A percentile compares a stretch with the other conserved stretches of the same genome.
phyloP scores from a whole-genome alignment of 352 stramenopile species.

The Globisporangium radiosum region DNA sequence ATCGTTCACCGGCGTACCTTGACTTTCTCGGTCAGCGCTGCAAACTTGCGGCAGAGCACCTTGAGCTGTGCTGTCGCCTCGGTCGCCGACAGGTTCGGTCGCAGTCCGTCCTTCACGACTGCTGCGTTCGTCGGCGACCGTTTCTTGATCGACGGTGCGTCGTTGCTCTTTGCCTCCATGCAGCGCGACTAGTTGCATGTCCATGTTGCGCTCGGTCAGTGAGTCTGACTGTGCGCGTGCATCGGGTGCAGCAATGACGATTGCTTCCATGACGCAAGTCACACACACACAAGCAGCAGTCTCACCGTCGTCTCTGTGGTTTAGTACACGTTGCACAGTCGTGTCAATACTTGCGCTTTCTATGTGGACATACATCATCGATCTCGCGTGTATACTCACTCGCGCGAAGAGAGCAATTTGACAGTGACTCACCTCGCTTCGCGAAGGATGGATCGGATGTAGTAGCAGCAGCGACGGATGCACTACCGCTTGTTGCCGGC shows the following conservation, averaged over 20 bases:
- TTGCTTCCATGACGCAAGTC: too few relatives aligned
- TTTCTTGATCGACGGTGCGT: conserved; percentile 20
- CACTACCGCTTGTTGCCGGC: not conserved
- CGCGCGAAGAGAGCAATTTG: too few relatives aligned
- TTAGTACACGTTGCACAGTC: too few relatives aligned
- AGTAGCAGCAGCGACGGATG: not conserved
- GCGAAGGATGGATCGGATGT: not conserved
- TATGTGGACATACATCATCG: too few relatives aligned
- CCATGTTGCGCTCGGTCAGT: too few relatives aligned
- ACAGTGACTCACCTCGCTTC: not conserved
- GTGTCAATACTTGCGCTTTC: too few relatives aligned
- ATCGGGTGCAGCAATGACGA: not conserved
- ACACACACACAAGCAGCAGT: too few relatives aligned
- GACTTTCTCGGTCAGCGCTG: conserved; percentile 76
- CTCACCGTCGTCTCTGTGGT: too few relatives aligned
- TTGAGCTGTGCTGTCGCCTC: conserved; percentile 74
- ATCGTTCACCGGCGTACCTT: conserved; percentile 27
- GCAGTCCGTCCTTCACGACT: conserved; percentile 48
- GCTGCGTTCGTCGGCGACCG: conserved; percentile 31
- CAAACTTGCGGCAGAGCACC: conserved; percentile 81
- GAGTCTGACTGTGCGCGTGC: not conserved
- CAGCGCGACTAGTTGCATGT: not conserved
- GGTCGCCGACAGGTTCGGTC: conserved; percentile 47
- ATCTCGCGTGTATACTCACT: too few relatives aligned
- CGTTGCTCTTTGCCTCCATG: conserved; percentile 17